Base-by-base conservation (phyloP, 306 rosid species). In the Cicer cuneatum region DNA sequence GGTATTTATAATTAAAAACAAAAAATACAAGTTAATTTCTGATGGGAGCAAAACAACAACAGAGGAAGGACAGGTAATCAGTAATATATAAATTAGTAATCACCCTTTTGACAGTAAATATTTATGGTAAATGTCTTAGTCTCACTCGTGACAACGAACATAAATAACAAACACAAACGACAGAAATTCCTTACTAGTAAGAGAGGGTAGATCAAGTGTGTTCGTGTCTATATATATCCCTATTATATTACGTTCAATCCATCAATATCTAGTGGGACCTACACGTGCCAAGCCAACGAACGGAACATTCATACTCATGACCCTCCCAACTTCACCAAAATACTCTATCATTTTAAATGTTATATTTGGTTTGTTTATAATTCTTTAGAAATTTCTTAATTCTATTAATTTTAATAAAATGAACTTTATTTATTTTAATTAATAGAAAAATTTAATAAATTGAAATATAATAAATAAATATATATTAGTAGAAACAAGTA, bases 111-210 rank as follows among this genome's bases (percentile, higher is more conserved):
- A 51, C 24, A 51, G 18, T 52, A 14, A 8, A 10, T 12, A 10
- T 8, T 0, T 24, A 56, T 48, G 8, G 43, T 40, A 14, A 29
- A 29, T 10, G 48, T 33, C 6, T 35, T 3, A 48, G 5, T 42
- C 41, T 43, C 16, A 15, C 72, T 75, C 75, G 76, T 80, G 75
- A 80, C 47, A 33, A 29, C 74, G 71, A 75, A 72, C n/a, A 45
- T 12, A 45, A 11, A n/a, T n/a, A 6, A 45, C n/a, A 11, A 70
- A 76, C 78, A n/a, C 38, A 71, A 71, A 75, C 83, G 86, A 78
- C 90, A 83, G 71, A 86, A 83, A 83, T 83, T 81, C 87, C 82
- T 74, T 76, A 72, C 77, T 74, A 80, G 80, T 68, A 67, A 73
- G 82, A 66, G 76, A 60, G 19, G 48, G 39, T 14, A 11, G 51